Base-by-base conservation (phyloP, 148 eudicot genomes). In the Gaultheria prostrata region DNA sequence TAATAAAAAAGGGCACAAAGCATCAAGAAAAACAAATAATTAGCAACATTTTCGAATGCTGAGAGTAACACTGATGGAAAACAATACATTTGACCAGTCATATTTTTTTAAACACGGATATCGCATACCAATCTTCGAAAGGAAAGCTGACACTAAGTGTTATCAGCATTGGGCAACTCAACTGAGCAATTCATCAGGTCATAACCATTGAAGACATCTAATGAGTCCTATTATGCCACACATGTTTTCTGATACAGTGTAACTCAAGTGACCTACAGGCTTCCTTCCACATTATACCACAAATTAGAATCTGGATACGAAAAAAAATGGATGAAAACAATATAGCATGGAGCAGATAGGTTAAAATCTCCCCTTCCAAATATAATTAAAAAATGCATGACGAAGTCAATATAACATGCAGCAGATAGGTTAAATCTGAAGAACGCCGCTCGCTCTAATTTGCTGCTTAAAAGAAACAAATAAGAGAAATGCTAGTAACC, bases 171-270 rank as follows among this genome's bases (percentile, higher is more conserved):
- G 24, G 13, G 54, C 48, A 80, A 63, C 35, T 43, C 26, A 39
- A 26, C 72, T 45, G 85, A 83, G 18, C 49, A 76, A 50, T 59
- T 35, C 74, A 71, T 53, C 12, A 50, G 33, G 50, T 28, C 72
- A 28, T 21, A 12, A 24, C 35, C 20, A 83, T 56, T 63, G 13
- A 61, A 26, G 10, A 39, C 56, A 83, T 70, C 32, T 67, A 57
- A 81, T 28, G 18, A 73, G 17, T 14, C 21, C 46, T 70, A 74
- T n/a, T 3, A 21, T 26, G 33, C 71, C 30, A 75, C 15, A 20
- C 49, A 73, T 18, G 49, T 45, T 75, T 45, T 74, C 24, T 48
- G 51, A 46, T 75, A 24, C n/a, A 10, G 15, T 63, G 3, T 3
- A 57, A 26, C 1, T 17, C 71, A 65, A 65, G 17, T 2, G 71